phyloP scores from a whole-genome alignment of 2,329 filamentous ascomycete species.

The Cercospora sp. region DNA sequence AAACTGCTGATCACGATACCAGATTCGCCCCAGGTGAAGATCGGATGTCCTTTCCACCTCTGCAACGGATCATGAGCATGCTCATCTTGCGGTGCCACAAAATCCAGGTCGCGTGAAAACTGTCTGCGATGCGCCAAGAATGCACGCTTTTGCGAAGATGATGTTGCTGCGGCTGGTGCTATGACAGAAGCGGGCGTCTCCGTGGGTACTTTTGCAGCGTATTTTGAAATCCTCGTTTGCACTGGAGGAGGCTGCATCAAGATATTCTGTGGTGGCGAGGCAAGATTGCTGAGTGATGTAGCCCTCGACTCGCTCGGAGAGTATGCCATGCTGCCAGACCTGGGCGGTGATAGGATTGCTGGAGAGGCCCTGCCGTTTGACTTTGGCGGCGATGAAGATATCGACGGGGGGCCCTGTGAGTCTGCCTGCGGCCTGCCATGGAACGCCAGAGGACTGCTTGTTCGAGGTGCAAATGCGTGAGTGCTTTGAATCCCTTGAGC shows the following conservation, averaged over 20 bases:
- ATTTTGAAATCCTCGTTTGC: slow-evolving; percentile 51
- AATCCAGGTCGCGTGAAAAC: slow-evolving; percentile 54
- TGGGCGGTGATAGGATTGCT: slow-evolving; percentile 27
- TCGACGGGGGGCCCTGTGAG: slow-evolving; percentile 1
- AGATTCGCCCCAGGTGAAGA: slow-evolving; percentile 85
- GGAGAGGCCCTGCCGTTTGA: slow-evolving; percentile 26
- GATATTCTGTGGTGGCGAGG: slow-evolving; percentile 37
- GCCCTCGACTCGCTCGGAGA: slow-evolving; percentile 24
- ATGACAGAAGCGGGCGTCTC: slow-evolving; percentile 27
- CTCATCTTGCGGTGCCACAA: slow-evolving; percentile 58
- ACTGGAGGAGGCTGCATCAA: slow-evolving; percentile 62
- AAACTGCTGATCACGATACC: slow-evolving; percentile 81
- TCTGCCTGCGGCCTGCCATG: slow-evolving; percentile 42
- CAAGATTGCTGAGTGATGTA: slow-evolving; percentile 45
- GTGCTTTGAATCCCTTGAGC: slow-evolving; percentile 34
- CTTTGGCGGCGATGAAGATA: slow-evolving; percentile 44
- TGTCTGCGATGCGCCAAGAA: slow-evolving; percentile 41
- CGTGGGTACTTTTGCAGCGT: slow-evolving; percentile 37
- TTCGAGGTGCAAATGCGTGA: slow-evolving; percentile 61
- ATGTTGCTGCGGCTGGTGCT: slow-evolving; percentile 20
- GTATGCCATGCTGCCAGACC: slow-evolving; percentile 23
- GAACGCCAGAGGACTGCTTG: slow-evolving; percentile 64
- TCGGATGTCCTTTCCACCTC: slow-evolving; percentile 85
- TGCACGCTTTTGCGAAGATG: slow-evolving; percentile 9
- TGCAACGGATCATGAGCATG: slow-evolving; percentile 71